Conservation (phyloP, 2,329 filamentous ascomycete genomes). For the Gremmenia infestans region DNA sequence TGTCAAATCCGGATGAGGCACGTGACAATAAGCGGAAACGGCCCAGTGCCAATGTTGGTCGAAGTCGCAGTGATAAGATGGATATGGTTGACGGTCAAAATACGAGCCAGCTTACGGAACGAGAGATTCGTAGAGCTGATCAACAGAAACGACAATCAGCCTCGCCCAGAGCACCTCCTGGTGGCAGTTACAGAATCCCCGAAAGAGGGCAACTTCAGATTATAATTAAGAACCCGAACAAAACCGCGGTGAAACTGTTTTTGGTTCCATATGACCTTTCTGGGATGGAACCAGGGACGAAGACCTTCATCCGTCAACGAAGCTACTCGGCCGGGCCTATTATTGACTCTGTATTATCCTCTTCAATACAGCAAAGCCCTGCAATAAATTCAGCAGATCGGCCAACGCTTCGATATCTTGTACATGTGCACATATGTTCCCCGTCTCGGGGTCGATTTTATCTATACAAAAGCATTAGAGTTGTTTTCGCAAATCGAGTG, state of each 20-base stretch:
- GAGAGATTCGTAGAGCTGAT: slow-evolving; percentile 42
- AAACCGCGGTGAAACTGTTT: slow-evolving; percentile 95
- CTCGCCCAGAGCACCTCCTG: slow-evolving; percentile 65
- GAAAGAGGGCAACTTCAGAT: slow-evolving; percentile 93
- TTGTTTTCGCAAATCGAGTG: slow-evolving; percentile 94
- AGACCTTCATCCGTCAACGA: slow-evolving; percentile 92
- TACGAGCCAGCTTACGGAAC: slow-evolving; percentile 26
- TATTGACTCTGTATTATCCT: slow-evolving; percentile 48
- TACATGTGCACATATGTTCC: slow-evolving; percentile 91
- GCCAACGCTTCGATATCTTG: slow-evolving; percentile 79
- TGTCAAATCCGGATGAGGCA: slow-evolving; percentile 48
- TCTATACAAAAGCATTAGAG: slow-evolving; percentile 84
- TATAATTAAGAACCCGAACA: slow-evolving; percentile 96
- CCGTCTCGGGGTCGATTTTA: slow-evolving; percentile 79
- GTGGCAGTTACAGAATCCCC: slow-evolving; percentile 90
- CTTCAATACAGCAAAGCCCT: slow-evolving; percentile 18
- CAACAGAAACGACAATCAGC: slow-evolving; percentile 56
- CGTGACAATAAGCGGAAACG: slow-evolving; percentile 39
- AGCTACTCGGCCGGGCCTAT: slow-evolving; percentile 86
- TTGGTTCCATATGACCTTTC: slow-evolving; percentile 86
- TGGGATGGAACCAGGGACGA: slow-evolving; percentile 90
- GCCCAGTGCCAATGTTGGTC: slow-evolving; percentile 13
- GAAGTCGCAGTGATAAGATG: slow-evolving; percentile 19
- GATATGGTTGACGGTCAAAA: slow-evolving; percentile 20
- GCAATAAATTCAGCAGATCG: slow-evolving; percentile 47